Evolutionary conservation across 352 stramenopile species (phyloP).

Genomic region (Blastocystis sp.): DNA sequence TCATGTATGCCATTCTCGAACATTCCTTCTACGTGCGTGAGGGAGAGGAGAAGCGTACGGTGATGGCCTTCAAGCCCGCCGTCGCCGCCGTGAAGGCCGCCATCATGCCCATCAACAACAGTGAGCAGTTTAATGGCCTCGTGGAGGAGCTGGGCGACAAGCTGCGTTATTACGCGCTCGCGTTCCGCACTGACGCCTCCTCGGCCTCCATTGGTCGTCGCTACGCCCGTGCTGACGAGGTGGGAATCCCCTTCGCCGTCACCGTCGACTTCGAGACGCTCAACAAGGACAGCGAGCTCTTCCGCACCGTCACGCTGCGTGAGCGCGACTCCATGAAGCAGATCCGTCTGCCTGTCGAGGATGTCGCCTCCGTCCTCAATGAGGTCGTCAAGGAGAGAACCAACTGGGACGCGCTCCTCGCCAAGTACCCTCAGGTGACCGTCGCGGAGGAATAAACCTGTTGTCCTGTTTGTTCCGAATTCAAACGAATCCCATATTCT

Average conservation of each 20-base stretch:
- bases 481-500: too few relatives aligned
- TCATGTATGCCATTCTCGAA: conserved; percentile 93
- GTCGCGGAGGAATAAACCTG: neutral
- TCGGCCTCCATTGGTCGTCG: conserved; percentile 83
- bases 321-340: conserved; percentile 91
- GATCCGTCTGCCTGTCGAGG: conserved; percentile 77
- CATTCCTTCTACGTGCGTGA: conserved; percentile 92
- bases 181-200: conserved; percentile 85
- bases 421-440: neutral
- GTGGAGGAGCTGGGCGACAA: conserved; percentile 69
- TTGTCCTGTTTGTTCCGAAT: neutral
- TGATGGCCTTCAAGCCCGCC: conserved; percentile 88
- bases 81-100: conserved; percentile 96
- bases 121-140: conserved; percentile 72
- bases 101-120: conserved; percentile 81
- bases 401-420: neutral
- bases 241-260: conserved; percentile 91
- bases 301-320: conserved; percentile 82
- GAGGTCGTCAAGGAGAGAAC: conserved; percentile 63
- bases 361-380: conserved; percentile 71
- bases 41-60: conserved; percentile 81
- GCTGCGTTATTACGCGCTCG: conserved; percentile 67
- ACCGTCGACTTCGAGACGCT: conserved; percentile 95
- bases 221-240: conserved; percentile 89
- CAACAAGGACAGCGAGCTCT: conserved; percentile 64